Evolutionary conservation across 108 stramenopile species (phyloP), one percentile per base, ranked within the genome.

Genomic region (Thalassiosira profunda): DNA sequence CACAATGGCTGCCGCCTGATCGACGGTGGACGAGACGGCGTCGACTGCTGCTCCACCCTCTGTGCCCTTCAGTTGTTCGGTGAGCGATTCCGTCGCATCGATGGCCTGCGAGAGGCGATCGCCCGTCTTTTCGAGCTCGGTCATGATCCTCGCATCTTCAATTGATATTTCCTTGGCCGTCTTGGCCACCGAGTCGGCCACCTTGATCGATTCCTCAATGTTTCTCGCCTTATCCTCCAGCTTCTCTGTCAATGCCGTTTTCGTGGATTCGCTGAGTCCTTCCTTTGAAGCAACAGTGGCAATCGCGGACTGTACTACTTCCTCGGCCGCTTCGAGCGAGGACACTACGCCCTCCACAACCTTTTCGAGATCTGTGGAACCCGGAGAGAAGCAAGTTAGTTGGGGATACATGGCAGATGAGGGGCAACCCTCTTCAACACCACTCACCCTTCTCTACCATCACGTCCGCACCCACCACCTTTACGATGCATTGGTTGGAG

Each of bases 371-470:
- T 63, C 62, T 63, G 28, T 20, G 28, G 14, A 25, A 4, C 20
- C 24, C 1, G 9, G 11, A 47, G 20, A n/a, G 41, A 10, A 47
- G 14, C 34, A 28, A 31, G 48, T 44, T 25, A 14, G 38, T 15
- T 48, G 47, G 24, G 3, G 28, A 48, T 24, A 48, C 3, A 55
- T 17, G 31, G 34, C 8, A 26, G 53, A 29, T n/a, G 34, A 5
- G 10, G 2, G 2, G 31, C 2, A 5, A 53, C n/a, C 12, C 34
- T 55, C 11, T 17, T 36, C 17, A 40, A 42, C 15, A 21, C 26
- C 2, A 31, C 62, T 46, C 20, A 63, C 63, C 63, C 35, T 49
- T 64, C 49, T 64, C 63, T 25, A 64, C 33, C n/a, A 51, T n/a
- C 0, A 64, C 29, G 9, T 51, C 47, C 63, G 45, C 38, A 1